Conservation (phyloP, 2,329 filamentous ascomycete genomes). For the Intubia oerlemansii region DNA sequence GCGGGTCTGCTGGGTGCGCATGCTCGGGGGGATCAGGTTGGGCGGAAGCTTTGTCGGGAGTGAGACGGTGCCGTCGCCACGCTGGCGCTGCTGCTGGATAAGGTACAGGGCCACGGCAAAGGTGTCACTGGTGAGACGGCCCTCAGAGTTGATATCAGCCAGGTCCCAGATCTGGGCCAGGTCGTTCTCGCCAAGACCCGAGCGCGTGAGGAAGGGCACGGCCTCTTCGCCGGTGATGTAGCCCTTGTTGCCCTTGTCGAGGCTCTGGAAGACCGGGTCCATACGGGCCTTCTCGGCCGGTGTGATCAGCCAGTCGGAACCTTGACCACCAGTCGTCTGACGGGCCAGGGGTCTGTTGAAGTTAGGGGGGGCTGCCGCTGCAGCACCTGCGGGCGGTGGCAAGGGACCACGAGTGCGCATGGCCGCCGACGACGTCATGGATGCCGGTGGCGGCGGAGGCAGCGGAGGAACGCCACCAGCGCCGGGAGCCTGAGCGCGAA, state of each 20-base stretch:
- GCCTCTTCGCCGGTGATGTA: slow-evolving; percentile 88
- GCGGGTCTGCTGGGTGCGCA: slow-evolving; percentile 44
- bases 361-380: slow-evolving; percentile 12
- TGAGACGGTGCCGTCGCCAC: slow-evolving; percentile 28
- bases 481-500: slow-evolving; percentile 14
- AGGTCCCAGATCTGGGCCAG: slow-evolving; percentile 95
- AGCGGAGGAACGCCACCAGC: slow-evolving; percentile 20
- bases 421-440: slow-evolving; percentile 30
- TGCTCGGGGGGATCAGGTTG: slow-evolving; percentile 66
- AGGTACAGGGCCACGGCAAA: slow-evolving; percentile 97
- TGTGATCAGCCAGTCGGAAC: slow-evolving; percentile 58
- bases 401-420: no score
- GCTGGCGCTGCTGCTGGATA: slow-evolving; percentile 71
- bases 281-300: slow-evolving; percentile 72
- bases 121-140: slow-evolving; percentile 66
- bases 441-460: slow-evolving; percentile 22
- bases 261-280: slow-evolving; percentile 62
- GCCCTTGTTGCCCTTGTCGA: slow-evolving; percentile 65
- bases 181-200: slow-evolving; percentile 67
- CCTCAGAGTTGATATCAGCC: slow-evolving; percentile 79
- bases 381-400: no score
- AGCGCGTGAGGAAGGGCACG: slow-evolving; percentile 84
- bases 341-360: slow-evolving; percentile 33
- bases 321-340: neutral
- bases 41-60: slow-evolving; percentile 61